Conservation (phyloP, 1,284 basidiomycete species). For the Tranzscheliella williamsii region DNA sequence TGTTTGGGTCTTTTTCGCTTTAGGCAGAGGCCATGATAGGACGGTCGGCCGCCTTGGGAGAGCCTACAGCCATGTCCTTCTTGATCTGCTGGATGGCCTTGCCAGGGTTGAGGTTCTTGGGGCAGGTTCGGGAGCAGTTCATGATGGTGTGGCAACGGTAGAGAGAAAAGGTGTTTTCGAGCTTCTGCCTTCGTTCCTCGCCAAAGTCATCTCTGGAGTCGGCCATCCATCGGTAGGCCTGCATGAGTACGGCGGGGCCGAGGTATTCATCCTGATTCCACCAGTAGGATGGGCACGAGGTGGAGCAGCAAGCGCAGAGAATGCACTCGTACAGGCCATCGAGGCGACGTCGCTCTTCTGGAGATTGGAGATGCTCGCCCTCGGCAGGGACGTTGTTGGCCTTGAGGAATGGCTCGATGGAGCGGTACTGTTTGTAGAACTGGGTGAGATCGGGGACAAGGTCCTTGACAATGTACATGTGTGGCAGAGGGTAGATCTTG, state of each 20-base stretch:
- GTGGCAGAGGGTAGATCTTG: slow-evolving; percentile 98
- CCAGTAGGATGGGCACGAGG: slow-evolving; percentile 89
- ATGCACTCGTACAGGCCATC: slow-evolving; percentile 89
- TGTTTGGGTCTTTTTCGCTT: no score
- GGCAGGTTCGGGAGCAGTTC: slow-evolving; percentile 92
- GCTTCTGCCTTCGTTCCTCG: slow-evolving; percentile 81
- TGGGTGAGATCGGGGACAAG: slow-evolving; percentile 83
- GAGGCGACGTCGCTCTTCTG: slow-evolving; percentile 89
- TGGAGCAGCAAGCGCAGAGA: slow-evolving; percentile 74
- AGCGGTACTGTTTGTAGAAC: slow-evolving; percentile 99
- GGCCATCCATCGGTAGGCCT: slow-evolving; percentile 85
- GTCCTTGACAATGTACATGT: slow-evolving; percentile 99
- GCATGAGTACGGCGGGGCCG: slow-evolving; percentile 92
- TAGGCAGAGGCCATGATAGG: slow-evolving; percentile 50
- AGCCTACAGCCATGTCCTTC: slow-evolving; percentile 58
- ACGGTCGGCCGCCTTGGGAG: slow-evolving; percentile 44
- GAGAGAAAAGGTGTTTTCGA: slow-evolving; percentile 92
- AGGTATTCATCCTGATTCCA: slow-evolving; percentile 99
- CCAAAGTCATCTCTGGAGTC: slow-evolving; percentile 86
- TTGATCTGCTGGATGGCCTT: slow-evolving; percentile 60
- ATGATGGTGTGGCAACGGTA: slow-evolving; percentile 83
- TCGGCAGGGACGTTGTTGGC: slow-evolving; percentile 57
- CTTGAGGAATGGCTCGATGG: slow-evolving; percentile 72
- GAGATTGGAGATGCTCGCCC: slow-evolving; percentile 83
- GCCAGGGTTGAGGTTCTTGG: slow-evolving; percentile 81